Percentiles rank a stretch among this genome's conserved stretches.
Evolutionary conservation across 1,284 basidiomycete species (phyloP).

Genomic region (Athelia sp.): DNA sequence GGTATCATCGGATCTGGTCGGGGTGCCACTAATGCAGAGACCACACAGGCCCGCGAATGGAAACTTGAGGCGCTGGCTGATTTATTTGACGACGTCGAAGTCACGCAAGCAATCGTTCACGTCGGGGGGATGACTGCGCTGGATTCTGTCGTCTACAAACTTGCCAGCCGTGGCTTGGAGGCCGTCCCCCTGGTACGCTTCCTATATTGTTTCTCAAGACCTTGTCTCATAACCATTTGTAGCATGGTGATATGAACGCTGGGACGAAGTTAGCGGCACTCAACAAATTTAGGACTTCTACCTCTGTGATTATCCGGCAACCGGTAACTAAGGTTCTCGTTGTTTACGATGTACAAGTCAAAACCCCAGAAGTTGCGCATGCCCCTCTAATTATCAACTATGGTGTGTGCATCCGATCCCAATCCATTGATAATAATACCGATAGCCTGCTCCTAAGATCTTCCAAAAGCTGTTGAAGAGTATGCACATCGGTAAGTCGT

Average conservation of each 20-base stretch:
- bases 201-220: background rate
- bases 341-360: slow-evolving; percentile 88
- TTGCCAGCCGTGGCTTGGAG: slow-evolving; percentile 82
- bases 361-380: slow-evolving; percentile 84
- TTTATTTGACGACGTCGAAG: slow-evolving; percentile 87
- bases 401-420: slow-evolving; percentile 42
- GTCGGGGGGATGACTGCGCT: slow-evolving; percentile 84
- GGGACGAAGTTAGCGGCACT: slow-evolving; percentile 74
- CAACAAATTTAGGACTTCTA: slow-evolving; percentile 70
- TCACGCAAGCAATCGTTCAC: slow-evolving; percentile 82
- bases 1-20: slow-evolving; percentile 90
- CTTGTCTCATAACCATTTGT: slow-evolving; percentile 8
- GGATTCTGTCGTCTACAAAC: slow-evolving; percentile 85
- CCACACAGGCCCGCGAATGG: slow-evolving; percentile 89
- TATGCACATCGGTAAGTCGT: slow-evolving; percentile 78
- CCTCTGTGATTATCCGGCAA: slow-evolving; percentile 55
- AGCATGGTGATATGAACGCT: slow-evolving; percentile 87
- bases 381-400: slow-evolving; percentile 92
- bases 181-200: slow-evolving; percentile 72
- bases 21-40: slow-evolving; percentile 75
- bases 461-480: slow-evolving; percentile 93
- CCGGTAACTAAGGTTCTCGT: slow-evolving; percentile 73
- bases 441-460: slow-evolving; percentile 45
- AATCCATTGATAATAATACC: slow-evolving; percentile 3
- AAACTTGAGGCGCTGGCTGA: slow-evolving; percentile 95